These are phyloP conservation scores for Hypoxylon perforatum DNA, from an alignment of 495 filamentous ascomycete species.

Conservation along the genomic window DNA sequence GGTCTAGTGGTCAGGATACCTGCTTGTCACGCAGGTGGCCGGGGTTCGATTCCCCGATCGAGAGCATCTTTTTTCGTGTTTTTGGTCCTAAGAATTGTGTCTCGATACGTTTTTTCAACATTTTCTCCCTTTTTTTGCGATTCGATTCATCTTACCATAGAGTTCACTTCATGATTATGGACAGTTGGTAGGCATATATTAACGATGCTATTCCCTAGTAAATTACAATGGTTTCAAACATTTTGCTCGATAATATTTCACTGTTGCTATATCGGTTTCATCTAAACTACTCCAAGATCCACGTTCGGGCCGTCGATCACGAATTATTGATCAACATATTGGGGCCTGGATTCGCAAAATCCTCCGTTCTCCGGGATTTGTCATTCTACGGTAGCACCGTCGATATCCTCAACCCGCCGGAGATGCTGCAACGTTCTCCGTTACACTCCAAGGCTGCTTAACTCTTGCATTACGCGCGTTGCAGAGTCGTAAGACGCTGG, in stretches of 20 bases:
- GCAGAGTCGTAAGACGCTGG: not conserved
- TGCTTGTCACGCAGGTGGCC: constrained; percentile 55
- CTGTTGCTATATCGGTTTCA: constrained; percentile 19
- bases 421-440: constrained; percentile 18
- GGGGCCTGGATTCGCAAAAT: constrained; percentile 13
- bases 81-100: too few species aligned
- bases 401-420: constrained; percentile 9
- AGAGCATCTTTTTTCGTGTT: constrained; percentile 34
- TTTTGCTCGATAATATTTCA: too few species aligned
- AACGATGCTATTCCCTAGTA: too few species aligned
- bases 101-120: too few species aligned
- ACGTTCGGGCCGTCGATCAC: constrained; percentile 22
- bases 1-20: constrained; percentile 55
- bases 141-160: too few species aligned
- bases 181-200: too few species aligned
- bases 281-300: constrained; percentile 15
- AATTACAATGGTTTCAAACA: too few species aligned
- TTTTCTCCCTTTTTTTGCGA: too few species aligned
- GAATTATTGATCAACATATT: constrained; percentile 11
- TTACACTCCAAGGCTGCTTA: not conserved
- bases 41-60: constrained; percentile 57
- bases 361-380: constrained; percentile 25
- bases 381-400: constrained; percentile 24
- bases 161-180: too few species aligned
- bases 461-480: not conserved